Conservation (phyloP, 202 grass and related monocot genomes). For the Cymbopogon flexuosus region DNA sequence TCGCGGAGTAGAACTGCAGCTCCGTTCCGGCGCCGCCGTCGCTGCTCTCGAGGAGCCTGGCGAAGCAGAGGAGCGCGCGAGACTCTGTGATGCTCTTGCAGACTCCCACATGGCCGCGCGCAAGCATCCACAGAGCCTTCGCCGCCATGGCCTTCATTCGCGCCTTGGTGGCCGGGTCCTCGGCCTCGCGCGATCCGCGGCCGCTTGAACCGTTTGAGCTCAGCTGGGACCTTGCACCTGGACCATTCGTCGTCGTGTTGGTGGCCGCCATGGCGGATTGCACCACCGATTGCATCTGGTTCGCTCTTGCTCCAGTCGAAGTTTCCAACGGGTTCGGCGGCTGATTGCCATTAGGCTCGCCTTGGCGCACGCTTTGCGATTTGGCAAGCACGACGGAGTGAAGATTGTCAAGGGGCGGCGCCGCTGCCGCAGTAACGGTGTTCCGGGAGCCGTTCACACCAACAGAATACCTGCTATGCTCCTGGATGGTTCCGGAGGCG, state of each 20-base stretch:
- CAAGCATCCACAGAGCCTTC: conserved; percentile 65
- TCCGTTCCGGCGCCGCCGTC: conserved; percentile 31
- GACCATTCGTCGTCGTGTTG: conserved; percentile 26
- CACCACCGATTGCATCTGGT: conserved; percentile 59
- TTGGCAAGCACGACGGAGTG: conserved; percentile 64
- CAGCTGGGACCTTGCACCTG: conserved; percentile 4
- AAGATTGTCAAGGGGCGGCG: conserved; percentile 45
- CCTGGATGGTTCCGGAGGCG: conserved; percentile 63
- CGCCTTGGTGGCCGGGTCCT: conserved; percentile 55
- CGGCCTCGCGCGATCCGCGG: conserved; percentile 45
- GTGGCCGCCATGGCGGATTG: conserved; percentile 45
- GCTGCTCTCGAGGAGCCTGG: conserved; percentile 58
- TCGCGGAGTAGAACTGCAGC: conserved; percentile 61
- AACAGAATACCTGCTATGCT: conserved; percentile 68
- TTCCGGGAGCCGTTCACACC: background rate
- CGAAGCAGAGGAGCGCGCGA: conserved; percentile 78
- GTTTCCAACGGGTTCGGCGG: background rate
- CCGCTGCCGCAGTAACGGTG: background rate
- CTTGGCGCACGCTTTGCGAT: conserved; percentile 43
- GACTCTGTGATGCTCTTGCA: conserved; percentile 80
- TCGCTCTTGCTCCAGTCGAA: conserved; percentile 1
- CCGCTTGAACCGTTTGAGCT: conserved; percentile 35
- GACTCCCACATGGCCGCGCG: conserved; percentile 44
- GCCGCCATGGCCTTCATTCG: conserved; percentile 81
- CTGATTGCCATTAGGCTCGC: background rate